phyloP scores from a whole-genome alignment of 805 yeast species.

The Wickerhamiella sorbophila region DNA sequence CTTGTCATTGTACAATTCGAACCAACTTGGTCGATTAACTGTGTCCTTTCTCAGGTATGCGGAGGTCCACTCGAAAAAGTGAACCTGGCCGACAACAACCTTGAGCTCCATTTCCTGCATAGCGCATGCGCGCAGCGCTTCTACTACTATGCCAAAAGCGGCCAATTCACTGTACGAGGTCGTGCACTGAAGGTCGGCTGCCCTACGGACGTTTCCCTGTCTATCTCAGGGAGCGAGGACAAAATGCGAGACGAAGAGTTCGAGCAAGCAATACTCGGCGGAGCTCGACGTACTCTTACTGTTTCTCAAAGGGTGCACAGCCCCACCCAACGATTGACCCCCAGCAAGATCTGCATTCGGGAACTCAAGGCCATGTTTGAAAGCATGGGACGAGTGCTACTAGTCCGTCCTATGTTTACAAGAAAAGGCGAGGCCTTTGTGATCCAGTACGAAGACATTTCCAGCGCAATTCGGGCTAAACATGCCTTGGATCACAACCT shows the following conservation, averaged over 20 bases:
- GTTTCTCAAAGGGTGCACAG: conserved; percentile 2
- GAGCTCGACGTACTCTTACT: conserved; percentile 8
- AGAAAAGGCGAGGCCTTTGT: conserved; percentile 11
- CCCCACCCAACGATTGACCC: not conserved
- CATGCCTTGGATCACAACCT: conserved; percentile 8
- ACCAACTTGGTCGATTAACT: not conserved
- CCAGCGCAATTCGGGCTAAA: conserved; percentile 12
- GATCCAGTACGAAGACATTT: conserved; percentile 10
- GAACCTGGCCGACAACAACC: not conserved
- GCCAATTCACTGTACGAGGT: conserved; percentile 6
- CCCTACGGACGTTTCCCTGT: not conserved
- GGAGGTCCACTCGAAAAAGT: conserved; percentile 15
- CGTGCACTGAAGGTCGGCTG: not conserved
- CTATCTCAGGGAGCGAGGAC: not conserved
- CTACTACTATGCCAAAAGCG: conserved; percentile 3
- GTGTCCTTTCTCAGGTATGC: conserved; percentile 14
- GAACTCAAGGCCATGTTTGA: conserved; percentile 8
- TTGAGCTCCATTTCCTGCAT: conserved; percentile 4
- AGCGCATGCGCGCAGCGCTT: conserved; percentile 3
- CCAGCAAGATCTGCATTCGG: conserved; percentile 5
- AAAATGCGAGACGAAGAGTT: not conserved
- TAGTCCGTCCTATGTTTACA: conserved; percentile 16
- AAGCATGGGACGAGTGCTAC: conserved; percentile 9
- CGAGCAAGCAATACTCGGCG: not conserved
- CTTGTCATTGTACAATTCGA: not conserved